Conservation (phyloP, 2,329 filamentous ascomycete genomes). For the Xylaria sp. region DNA sequence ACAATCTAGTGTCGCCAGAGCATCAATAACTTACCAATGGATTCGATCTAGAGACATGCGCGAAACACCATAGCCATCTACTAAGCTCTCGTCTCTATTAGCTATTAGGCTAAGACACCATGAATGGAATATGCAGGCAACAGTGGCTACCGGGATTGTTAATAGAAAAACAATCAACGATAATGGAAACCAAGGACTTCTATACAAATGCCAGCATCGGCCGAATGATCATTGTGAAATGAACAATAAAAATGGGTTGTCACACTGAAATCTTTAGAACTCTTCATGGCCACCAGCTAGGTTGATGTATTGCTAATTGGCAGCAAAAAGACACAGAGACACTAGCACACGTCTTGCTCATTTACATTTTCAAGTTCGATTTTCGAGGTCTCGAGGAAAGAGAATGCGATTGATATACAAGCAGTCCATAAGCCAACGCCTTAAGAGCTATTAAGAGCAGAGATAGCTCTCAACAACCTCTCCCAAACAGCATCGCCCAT, state of each 20-base stretch:
- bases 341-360: not conserved
- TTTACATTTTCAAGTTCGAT: not conserved
- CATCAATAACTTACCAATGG: not conserved
- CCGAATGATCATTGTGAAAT: not conserved
- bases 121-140: conserved; percentile 1
- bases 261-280: not conserved
- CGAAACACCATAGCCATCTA: conserved; percentile 12
- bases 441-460: too few species aligned
- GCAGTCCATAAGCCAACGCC: too few species aligned
- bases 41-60: not conserved
- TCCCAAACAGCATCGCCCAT: not conserved
- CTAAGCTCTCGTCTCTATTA: not conserved
- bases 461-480: not conserved
- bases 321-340: not conserved
- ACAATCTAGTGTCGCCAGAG: not conserved
- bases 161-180: not conserved
- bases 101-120: not conserved
- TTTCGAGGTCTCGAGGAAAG: not conserved
- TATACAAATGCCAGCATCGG: not conserved
- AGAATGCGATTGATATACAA: not conserved
- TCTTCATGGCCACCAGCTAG: not conserved
- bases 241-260: not conserved
- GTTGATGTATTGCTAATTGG: not conserved
- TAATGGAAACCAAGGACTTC: not conserved
- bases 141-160: too few species aligned